Evolutionary conservation across 108 stramenopile species (phyloP), one percentile per base, ranked within the genome.

Genomic region (Seminavis robusta): DNA sequence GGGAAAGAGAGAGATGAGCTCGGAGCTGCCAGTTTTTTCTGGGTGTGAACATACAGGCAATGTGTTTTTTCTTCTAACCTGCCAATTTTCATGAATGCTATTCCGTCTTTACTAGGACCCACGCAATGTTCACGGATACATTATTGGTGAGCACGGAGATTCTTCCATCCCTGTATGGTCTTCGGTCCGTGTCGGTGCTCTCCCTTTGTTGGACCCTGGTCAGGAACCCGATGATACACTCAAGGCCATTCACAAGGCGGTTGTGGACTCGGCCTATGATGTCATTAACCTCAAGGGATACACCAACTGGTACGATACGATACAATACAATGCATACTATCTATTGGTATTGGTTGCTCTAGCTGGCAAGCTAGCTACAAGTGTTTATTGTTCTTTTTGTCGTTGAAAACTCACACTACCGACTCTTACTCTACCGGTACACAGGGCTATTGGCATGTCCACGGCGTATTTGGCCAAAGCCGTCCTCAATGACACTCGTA

Each of bases 131-230:
- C 32, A 47, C 23, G 80, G 80, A 4, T 77, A 43, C 45, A 52
- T 81, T 37, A 63, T 81, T 43, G 80, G 80, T 28, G 80, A 81
- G 47, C 80, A 81, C 42, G 75, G 80, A 25, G 75, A 71, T 48
- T 60, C 66, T 17, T 50, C 55, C 28, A 67, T 81, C 26, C 54
- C 80, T n/a, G 60, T 74, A 3, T 81, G 80, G 80, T 58, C 54
- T 33, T 65, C 71, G n/a, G 64, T 81, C 7, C 29, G 36, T 26
- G 15, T 76, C 17, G 80, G 80, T 30, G 71, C 63, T 13, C 37
- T 72, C 6, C 56, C 61, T 15, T 38, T 70, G 19, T 38, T 67
- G 20, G 38, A 56, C 11, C 28, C 52, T 11, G 75, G 54, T 1
- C 56, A 76, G 33, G 53, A 60, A 28, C 71, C 70, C 7, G 33